A percentile compares a stretch with the other conserved stretches of the same genome.
phyloP scores from a whole-genome alignment of 495 filamentous ascomycete genomes.

The Podospora didyma region DNA sequence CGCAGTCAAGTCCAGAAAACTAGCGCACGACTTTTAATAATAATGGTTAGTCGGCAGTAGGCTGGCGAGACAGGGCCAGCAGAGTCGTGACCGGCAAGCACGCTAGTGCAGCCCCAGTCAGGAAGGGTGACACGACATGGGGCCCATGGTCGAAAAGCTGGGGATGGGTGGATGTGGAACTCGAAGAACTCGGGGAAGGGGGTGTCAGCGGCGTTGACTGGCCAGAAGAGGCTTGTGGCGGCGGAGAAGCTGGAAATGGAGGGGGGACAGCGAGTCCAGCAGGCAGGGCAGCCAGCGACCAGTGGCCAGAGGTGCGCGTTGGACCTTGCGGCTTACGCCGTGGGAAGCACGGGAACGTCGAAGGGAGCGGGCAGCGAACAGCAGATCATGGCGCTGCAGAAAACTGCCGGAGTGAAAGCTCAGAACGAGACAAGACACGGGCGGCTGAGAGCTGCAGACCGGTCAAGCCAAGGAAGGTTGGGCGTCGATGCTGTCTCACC shows the following conservation, averaged over 20 bases:
- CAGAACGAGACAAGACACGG: too few relatives aligned
- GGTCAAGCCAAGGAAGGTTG: too few relatives aligned
- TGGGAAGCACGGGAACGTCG: not conserved
- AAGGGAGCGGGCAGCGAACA: not conserved
- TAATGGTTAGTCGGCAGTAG: constrained; percentile 1
- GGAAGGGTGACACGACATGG: constrained; percentile 20
- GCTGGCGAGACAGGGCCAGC: not conserved
- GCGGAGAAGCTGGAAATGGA: not conserved
- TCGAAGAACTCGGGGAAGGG: not conserved
- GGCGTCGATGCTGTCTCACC: too few relatives aligned
- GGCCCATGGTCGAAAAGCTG: constrained; percentile 17
- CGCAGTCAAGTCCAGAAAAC: not conserved
- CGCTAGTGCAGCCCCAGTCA: constrained; percentile 8
- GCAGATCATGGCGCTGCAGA: not conserved
- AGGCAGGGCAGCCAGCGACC: not conserved
- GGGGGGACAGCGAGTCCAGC: not conserved
- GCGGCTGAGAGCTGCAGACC: too few relatives aligned
- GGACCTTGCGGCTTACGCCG: not conserved
- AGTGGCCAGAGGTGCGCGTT: not conserved
- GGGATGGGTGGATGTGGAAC: constrained; percentile 7
- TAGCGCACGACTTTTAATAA: constrained; percentile 3
- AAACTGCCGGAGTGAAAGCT: too few relatives aligned
- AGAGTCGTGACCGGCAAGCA: not conserved
- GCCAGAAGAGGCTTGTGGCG: constrained; percentile 2
- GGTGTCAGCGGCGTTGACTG: constrained; percentile 10